phyloP scores from a whole-genome alignment of 2,329 filamentous ascomycete genomes.

The Aureobasidium mangrovei region DNA sequence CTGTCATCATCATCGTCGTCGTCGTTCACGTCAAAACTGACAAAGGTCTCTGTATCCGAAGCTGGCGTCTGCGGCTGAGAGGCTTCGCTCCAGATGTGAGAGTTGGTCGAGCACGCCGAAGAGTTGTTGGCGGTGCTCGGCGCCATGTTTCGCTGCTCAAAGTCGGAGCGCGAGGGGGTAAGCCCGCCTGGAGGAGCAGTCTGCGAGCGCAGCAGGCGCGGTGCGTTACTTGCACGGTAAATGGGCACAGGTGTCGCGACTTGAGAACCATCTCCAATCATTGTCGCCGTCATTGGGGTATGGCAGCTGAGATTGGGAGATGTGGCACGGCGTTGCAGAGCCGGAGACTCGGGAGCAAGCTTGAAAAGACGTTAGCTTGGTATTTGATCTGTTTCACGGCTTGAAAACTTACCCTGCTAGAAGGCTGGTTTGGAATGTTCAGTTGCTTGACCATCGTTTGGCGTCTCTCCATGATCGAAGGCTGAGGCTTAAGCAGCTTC shows the following conservation, averaged over 20 bases:
- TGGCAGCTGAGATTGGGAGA: constrained; percentile 7
- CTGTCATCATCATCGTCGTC: not conserved
- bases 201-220: constrained; percentile 20
- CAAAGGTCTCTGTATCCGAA: constrained; percentile 13
- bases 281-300: constrained; percentile 1
- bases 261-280: constrained; percentile 4
- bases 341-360: constrained; percentile 10
- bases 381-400: not conserved
- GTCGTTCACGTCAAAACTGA: constrained; percentile 14
- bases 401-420: constrained; percentile 1
- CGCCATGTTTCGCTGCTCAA: constrained; percentile 13
- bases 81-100: constrained; percentile 21
- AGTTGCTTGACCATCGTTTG: constrained; percentile 21
- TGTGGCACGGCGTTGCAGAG: constrained; percentile 4
- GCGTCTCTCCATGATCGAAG: constrained; percentile 25
- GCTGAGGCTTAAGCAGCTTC: constrained; percentile 50
- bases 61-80: constrained; percentile 23
- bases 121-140: constrained; percentile 11
- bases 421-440: constrained; percentile 12
- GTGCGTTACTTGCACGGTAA: constrained; percentile 14
- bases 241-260: constrained; percentile 14
- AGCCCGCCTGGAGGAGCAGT: constrained; percentile 21
- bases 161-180: constrained; percentile 16
- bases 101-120: constrained; percentile 16
- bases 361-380: not conserved